A percentile compares a stretch with the other conserved stretches of the same genome.
phyloP scores from a whole-genome alignment of 352 stramenopile genomes.

The Globisporangium middletonii region DNA sequence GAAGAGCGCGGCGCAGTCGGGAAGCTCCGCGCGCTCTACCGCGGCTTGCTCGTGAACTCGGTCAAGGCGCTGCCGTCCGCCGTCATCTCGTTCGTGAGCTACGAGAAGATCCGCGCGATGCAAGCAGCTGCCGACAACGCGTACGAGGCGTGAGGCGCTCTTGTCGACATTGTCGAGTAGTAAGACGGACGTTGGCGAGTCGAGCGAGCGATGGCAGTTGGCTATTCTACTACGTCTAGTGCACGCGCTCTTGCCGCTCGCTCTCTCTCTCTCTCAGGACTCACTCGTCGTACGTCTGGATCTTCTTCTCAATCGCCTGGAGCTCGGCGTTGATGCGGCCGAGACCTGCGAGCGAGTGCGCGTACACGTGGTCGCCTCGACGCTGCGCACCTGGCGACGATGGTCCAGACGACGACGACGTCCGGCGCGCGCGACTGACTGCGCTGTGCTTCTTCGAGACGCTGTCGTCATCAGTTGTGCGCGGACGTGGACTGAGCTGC shows the following conservation, averaged over 20 bases:
- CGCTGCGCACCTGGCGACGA: too few species aligned
- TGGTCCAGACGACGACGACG: background rate
- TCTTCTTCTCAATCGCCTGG: conserved; percentile 67
- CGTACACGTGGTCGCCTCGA: conserved; percentile 20
- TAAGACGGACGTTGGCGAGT: background rate
- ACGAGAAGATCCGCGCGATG: conserved; percentile 70
- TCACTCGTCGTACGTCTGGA: conserved; percentile 34
- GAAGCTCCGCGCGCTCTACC: conserved; percentile 50
- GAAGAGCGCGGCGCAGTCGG: conserved; percentile 18
- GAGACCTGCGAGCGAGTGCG: conserved; percentile 46
- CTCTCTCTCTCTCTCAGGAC: background rate
- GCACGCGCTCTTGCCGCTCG: conserved; percentile 1
- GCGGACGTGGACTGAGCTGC: background rate
- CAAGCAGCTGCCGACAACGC: conserved; percentile 28
- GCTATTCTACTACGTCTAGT: conserved; percentile 5
- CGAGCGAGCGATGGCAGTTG: background rate
- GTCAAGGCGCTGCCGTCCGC: conserved; percentile 66
- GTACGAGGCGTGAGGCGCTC: conserved; percentile 11
- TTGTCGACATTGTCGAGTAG: background rate
- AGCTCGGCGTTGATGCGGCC: conserved; percentile 55
- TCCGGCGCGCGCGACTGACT: conserved; percentile 4
- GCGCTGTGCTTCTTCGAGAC: conserved; percentile 1
- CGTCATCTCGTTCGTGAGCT: conserved; percentile 75
- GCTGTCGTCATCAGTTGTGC: background rate
- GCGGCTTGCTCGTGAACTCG: conserved; percentile 65